Evolutionary conservation across 208 protist genomes (phyloP).

Genomic region (Tritrichomonas musculus): DNA sequence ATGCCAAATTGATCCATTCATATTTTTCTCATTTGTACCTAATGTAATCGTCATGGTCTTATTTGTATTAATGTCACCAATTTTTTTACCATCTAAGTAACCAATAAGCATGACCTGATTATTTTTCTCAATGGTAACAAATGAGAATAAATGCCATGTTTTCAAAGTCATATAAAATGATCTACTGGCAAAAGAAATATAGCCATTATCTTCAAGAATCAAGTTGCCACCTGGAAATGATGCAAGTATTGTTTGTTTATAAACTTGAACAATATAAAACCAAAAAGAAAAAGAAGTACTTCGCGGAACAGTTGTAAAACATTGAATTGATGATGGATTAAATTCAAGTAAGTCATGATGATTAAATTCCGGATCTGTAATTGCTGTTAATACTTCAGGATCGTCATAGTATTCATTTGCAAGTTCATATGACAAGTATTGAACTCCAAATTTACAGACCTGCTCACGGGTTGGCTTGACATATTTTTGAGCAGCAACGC

Average conservation of each 20-base stretch:
- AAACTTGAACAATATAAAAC: not conserved
- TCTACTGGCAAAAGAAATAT: not conserved
- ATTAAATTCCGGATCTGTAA: not conserved
- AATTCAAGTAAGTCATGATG: not conserved
- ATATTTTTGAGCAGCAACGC: not conserved
- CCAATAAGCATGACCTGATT: not conserved
- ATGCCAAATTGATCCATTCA: no score
- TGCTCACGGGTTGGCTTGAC: not conserved
- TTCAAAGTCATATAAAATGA: not conserved
- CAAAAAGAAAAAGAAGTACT: not conserved
- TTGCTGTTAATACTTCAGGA: not conserved
- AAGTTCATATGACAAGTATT: not conserved
- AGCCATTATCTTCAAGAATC: not conserved
- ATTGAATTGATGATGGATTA: not conserved
- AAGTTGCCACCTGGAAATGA: not conserved
- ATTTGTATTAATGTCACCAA: no score
- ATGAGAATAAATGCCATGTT: not conserved
- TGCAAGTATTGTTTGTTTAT: not conserved
- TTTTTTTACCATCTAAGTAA: not conserved
- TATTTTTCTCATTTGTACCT: no score
- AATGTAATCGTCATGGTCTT: no score
- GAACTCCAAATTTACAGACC: not conserved
- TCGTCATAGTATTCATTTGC: not conserved
- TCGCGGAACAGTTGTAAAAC: no score
- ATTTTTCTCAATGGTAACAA: not conserved